A percentile compares a stretch with the other conserved stretches of the same genome.
Conservation (phyloP, 176 grass and related monocot species). For the Cenchrus purpureus region DNA sequence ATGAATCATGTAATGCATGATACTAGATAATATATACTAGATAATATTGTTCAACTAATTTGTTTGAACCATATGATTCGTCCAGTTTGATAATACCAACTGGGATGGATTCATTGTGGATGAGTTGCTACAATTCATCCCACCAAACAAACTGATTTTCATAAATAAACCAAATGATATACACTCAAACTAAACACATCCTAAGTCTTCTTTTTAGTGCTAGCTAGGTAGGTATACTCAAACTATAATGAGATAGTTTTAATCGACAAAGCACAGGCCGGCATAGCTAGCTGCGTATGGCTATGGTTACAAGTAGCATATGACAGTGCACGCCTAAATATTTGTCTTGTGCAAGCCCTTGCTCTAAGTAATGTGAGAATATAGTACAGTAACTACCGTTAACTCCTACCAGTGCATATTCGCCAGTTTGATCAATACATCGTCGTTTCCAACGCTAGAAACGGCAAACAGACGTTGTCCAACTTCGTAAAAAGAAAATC, state of each 20-base stretch:
- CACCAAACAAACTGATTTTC: no score
- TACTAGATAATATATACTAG: no score
- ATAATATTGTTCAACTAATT: no score
- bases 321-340: not conserved
- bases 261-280: not conserved
- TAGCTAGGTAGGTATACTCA: no score
- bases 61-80: no score
- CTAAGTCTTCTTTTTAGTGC: no score
- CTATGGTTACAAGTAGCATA: not conserved
- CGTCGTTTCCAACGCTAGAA: not conserved
- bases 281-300: not conserved
- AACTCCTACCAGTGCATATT: not conserved
- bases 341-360: not conserved
- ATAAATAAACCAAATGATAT: no score
- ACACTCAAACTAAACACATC: no score
- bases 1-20: no score
- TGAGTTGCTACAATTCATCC: no score
- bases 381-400: not conserved
- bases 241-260: not conserved
- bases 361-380: not conserved
- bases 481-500: not conserved
- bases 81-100: no score
- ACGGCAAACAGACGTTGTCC: not conserved
- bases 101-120: no score
- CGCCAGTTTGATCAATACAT: slow-evolving; percentile 3